Base-by-base conservation (phyloP, 768 basidiomycete species). In the Tulasnella sp. region DNA sequence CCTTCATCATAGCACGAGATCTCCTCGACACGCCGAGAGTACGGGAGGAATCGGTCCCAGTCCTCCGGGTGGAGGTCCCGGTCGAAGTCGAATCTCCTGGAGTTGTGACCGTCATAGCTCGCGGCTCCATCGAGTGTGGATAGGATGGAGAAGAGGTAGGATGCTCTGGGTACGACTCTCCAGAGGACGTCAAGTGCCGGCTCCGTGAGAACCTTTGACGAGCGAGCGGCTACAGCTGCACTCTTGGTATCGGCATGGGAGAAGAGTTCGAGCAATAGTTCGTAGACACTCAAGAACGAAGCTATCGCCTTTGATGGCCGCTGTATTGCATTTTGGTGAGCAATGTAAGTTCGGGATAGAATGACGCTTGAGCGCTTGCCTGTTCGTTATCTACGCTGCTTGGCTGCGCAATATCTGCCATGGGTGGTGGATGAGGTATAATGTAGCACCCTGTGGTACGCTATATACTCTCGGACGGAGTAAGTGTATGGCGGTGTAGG, bases 11-110 rank as follows among this genome's bases (percentile, higher is more conserved):
- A 41, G 34, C 54, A 10, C 10, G 54, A 56, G 23, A 56, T n/a
- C n/a, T 56, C 41, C 42, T 56, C 54, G 0, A 56, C 54, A 21
- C 54, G 32, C 43, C 54, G 1, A 7, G 54, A 56, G 38, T 56
- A 56, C n/a, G 54, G 54, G 10, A 56, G 15, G 41, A 56, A 56
- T 42, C 54, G 54, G 21, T 56, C 41, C 54, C 54, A 56, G 26
- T 56, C 54, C 26, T 32, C 54, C 19, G 54, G 54, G 43, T 56
- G 43, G 4, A 56, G 54, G 27, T 56, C 54, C 23, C 54, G 32
- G 23, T 56, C 54, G 54, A 43, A 56, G 54, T 56, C 54, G 26
- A 56, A 56, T 17, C 54, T 34, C 9, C 54, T 34, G 24, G 32
- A 56, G 9, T 26, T 41, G 41, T 56, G 54, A 17, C 54, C 54